phyloP scores from a whole-genome alignment of 116 monocot genomes.

The Phalaenopsis hybrid region DNA sequence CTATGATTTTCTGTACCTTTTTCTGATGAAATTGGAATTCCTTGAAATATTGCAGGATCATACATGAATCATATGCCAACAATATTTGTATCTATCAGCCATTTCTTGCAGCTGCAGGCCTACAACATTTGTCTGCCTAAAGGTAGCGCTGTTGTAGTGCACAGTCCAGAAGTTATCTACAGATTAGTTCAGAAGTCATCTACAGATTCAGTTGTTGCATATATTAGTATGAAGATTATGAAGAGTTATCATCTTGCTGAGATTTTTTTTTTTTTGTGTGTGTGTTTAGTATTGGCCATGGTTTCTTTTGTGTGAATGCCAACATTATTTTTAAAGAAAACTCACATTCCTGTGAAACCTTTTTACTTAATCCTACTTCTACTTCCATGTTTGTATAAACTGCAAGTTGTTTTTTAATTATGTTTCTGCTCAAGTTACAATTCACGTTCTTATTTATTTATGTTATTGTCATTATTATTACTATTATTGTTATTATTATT shows the following conservation, averaged over 20 bases:
- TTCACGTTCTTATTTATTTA: background rate
- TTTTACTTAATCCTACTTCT: background rate
- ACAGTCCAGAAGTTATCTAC: background rate
- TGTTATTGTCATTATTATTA: too few relatives aligned
- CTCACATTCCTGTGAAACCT: background rate
- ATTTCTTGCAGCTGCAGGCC: constrained; percentile 58
- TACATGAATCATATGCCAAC: constrained; percentile 72
- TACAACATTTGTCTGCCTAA: constrained; percentile 62
- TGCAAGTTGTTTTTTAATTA: background rate
- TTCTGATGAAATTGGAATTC: background rate
- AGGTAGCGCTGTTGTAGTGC: constrained; percentile 27
- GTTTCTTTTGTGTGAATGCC: background rate
- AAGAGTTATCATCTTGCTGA: background rate
- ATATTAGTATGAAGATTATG: background rate
- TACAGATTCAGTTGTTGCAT: background rate
- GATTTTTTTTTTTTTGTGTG: too few relatives aligned
- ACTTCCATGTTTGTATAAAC: background rate
- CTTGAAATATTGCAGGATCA: constrained; percentile 58
- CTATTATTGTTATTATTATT: too few relatives aligned
- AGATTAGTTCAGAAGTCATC: background rate
- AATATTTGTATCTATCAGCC: constrained; percentile 78
- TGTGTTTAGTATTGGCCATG: background rate
- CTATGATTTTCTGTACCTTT: background rate
- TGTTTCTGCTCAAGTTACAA: background rate
- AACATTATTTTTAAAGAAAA: background rate